Evolutionary conservation across 1,284 basidiomycete species (phyloP).

Genomic region (Rhodotorula glutinis): DNA sequence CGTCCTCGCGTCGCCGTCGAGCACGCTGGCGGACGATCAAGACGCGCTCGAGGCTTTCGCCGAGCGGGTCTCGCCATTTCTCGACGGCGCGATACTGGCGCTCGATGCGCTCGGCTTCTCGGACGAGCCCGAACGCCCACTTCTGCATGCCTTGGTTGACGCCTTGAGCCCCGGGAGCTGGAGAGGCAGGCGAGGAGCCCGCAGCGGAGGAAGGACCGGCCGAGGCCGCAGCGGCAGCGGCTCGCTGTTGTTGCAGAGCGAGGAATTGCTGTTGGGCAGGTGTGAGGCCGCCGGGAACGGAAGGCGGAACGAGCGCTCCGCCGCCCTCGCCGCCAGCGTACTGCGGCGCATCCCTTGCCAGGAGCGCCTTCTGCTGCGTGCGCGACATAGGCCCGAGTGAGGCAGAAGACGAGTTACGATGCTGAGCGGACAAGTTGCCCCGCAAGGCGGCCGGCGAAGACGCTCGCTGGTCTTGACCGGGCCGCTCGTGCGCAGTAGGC

Average conservation of each 20-base stretch:
- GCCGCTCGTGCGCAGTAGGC: background rate
- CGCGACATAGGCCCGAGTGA: constrained; percentile 33
- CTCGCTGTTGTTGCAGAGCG: constrained; percentile 8
- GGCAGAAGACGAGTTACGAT: constrained; percentile 19
- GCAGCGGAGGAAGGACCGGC: background rate
- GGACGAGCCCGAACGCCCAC: constrained; percentile 40
- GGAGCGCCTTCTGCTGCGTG: constrained; percentile 39
- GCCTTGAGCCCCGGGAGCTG: background rate
- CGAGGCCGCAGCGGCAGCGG: background rate
- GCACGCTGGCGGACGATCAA: constrained; percentile 11
- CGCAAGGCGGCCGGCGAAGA: constrained; percentile 9
- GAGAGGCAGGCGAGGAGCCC: background rate
- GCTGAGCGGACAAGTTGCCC: constrained; percentile 4
- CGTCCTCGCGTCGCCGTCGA: constrained; percentile 7
- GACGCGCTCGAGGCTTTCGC: constrained; percentile 41
- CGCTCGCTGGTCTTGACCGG: background rate
- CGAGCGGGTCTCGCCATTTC: constrained; percentile 41
- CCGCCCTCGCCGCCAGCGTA: background rate
- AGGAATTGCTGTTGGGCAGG: constrained; percentile 10
- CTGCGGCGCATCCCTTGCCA: constrained; percentile 36
- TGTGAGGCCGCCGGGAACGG: background rate
- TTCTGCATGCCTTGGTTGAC: constrained; percentile 35
- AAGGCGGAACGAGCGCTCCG: background rate
- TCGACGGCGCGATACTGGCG: constrained; percentile 37
- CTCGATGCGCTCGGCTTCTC: constrained; percentile 44